These are phyloP conservation scores for Candida sanyaensis DNA, from an alignment of 1,139 yeast species.

Conservation along the genomic window DNA sequence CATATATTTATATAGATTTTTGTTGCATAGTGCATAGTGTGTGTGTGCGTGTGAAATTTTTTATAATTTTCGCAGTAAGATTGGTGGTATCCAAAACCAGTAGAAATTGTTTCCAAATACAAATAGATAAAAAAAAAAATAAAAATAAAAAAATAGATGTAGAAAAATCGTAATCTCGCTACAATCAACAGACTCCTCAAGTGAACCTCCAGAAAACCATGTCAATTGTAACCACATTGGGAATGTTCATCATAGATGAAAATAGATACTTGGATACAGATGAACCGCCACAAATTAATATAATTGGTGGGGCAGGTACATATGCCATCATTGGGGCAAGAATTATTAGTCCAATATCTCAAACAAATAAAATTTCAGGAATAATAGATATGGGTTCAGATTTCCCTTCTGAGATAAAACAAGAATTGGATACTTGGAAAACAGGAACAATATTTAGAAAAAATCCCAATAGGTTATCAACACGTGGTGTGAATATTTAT, in stretches of 20 bases:
- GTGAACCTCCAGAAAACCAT: conserved; percentile 1
- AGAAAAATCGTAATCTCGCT: background rate
- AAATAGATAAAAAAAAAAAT: background rate
- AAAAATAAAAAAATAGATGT: background rate
- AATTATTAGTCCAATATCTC: conserved; percentile 41
- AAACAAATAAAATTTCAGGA: conserved; percentile 52
- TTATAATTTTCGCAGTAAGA: background rate
- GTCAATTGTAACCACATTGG: conserved; percentile 60
- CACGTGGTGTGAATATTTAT: conserved; percentile 81
- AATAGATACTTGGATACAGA: conserved; percentile 56
- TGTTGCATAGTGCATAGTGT: too few relatives aligned
- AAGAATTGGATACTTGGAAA: conserved; percentile 58
- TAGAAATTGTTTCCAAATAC: background rate
- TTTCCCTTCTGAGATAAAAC: conserved; percentile 56
- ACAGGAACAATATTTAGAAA: conserved; percentile 59
- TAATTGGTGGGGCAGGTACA: conserved; percentile 91
- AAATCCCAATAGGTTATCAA: conserved; percentile 58
- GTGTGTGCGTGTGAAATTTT: too few relatives aligned
- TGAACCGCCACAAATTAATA: conserved; percentile 46
- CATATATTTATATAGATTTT: background rate
- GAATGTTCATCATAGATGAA: conserved; percentile 93
- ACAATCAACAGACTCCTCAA: background rate
- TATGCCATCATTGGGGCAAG: conserved; percentile 81
- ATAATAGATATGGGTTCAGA: conserved; percentile 80
- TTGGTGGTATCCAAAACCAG: too few relatives aligned